Base-by-base conservation (phyloP, 805 yeast genomes). In the Ogataea ganodermae region DNA sequence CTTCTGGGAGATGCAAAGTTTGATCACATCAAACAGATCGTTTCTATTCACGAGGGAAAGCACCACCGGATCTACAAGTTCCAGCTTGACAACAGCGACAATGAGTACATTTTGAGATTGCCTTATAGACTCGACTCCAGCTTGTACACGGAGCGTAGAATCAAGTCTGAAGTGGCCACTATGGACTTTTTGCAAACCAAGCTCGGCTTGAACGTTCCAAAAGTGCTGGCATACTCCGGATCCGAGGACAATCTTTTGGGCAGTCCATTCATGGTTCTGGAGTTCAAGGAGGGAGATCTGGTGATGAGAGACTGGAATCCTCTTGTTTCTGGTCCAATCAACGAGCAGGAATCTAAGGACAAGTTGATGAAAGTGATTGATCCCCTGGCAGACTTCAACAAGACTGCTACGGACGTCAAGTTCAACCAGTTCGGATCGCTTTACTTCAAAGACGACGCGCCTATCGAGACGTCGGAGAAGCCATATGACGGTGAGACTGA, bases 221-320 rank as follows among this genome's bases (percentile, higher is more conserved):
- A 79, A 57, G 86, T 88, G 10, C 70, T 81, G 46, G 78, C 85
- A 2, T 86, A 81, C 60, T 89, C 89, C 49, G 73, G 79, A 23
- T 76, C 79, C 37, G 67, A 73, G 18, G 67, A 78, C 38, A 92
- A 91, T 63, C 75, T 81, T 12, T 61, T 91, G 27, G 79, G 81
- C 43, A 67, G 82, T 26, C 96, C 96, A 32, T 92, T 83, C 63
- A 83, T 89, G 46, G 72, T 92, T 55, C 79, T 86, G 83, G 97
- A 92, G 65, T 80, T 70, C 60, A 74, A 87, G 49, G 84, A 80
- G 42, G 97, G 97, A 42, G 85, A 83, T 22, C 76, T 87, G 50
- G 72, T 92, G 55, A 92, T 94, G 96, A 86, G 80, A 58, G 72
- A 81, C 52, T 92, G 99, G 99, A 81, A 87, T 54, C 98, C 99